Evolutionary conservation across 176 grass and related monocot genomes (phyloP).

Genomic region (Carex scoparia): DNA sequence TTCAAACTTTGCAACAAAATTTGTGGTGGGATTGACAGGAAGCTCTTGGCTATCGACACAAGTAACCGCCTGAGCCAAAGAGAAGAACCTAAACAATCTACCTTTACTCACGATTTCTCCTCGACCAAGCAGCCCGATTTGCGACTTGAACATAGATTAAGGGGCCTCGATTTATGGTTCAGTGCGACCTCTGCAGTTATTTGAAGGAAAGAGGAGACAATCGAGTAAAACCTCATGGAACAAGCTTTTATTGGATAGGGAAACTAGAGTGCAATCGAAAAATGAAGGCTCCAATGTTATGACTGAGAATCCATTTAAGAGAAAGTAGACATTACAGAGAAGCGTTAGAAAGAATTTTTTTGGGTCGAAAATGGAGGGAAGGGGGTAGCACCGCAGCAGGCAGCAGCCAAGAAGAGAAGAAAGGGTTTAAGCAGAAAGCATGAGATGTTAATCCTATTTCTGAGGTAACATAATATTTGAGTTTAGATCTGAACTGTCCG

Average conservation of each 20-base stretch:
- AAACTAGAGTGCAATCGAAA: not conserved
- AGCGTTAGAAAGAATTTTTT: not conserved
- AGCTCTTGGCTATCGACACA: conserved; percentile 3
- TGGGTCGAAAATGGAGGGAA: not conserved
- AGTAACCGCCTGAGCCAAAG: not conserved
- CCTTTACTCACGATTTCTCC: not conserved
- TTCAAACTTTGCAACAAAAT: not conserved
- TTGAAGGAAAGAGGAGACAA: not conserved
- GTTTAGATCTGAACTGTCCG: too few relatives aligned
- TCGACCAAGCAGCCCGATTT: not conserved
- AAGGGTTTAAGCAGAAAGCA: not conserved
- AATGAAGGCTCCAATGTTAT: not conserved
- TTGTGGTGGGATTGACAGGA: not conserved
- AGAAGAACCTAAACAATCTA: not conserved
- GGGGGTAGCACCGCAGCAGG: not conserved
- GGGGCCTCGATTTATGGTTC: not conserved
- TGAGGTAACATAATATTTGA: too few relatives aligned
- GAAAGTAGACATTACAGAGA: not conserved
- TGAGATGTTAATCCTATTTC: too few relatives aligned
- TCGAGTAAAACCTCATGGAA: not conserved
- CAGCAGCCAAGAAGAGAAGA: not conserved
- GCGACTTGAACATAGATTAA: conserved; percentile 18
- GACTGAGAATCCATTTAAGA: not conserved
- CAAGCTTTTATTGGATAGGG: not conserved
- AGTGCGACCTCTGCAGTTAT: not conserved